Evolutionary conservation across 495 filamentous ascomycete species (phyloP).

Genomic region (Cercophora scortea): DNA sequence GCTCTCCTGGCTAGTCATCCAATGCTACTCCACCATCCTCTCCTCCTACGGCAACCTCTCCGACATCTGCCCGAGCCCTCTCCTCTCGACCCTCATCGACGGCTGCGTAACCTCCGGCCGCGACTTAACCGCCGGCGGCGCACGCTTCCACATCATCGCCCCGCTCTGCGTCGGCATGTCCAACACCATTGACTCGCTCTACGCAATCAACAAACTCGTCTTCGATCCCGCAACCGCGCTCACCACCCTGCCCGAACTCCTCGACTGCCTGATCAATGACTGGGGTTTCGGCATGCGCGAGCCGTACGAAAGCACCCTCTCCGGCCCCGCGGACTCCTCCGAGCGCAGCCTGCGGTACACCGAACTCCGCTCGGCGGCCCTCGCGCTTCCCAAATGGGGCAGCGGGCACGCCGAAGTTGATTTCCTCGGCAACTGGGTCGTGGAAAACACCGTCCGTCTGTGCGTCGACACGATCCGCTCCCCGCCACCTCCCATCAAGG

Average conservation of each 20-base stretch:
- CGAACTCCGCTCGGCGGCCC: not conserved
- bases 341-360: not conserved
- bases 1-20: not conserved
- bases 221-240: not conserved
- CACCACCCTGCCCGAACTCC: constrained; percentile 1
- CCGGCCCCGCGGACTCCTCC: constrained; percentile 4
- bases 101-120: not conserved
- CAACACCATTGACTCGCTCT: not conserved
- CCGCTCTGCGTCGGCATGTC: not conserved
- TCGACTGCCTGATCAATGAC: constrained; percentile 12
- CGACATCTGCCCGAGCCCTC: not conserved
- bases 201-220: not conserved
- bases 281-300: constrained; percentile 15
- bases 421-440: not conserved
- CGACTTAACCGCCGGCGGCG: not conserved
- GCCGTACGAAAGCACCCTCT: constrained; percentile 11
- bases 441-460: not conserved
- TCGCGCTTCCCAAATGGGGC: not conserved
- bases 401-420: not conserved
- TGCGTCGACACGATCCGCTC: not conserved
- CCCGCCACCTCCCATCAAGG: not conserved
- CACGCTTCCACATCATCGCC: not conserved
- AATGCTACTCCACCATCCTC: not conserved
- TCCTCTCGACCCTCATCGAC: not conserved
- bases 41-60: not conserved